Conservation (phyloP, 164 flowering plant genomes). For the Chimonanthus praecox region DNA sequence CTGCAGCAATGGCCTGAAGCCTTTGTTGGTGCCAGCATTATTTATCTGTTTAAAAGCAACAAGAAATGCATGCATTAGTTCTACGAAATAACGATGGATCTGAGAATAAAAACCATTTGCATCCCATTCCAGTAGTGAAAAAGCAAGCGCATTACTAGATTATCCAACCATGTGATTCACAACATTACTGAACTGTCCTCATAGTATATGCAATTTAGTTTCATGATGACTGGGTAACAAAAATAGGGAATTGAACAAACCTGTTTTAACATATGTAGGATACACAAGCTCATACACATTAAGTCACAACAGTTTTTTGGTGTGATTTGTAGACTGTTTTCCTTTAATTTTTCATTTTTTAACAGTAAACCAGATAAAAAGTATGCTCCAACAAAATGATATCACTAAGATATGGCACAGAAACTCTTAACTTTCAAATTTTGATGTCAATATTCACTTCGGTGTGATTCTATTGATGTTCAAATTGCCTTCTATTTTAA, state of each 20-base stretch:
- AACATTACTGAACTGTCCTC: background rate
- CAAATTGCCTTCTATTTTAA: too few relatives aligned
- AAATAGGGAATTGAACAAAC: background rate
- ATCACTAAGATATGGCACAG: too few relatives aligned
- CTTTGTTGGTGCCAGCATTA: constrained; percentile 95
- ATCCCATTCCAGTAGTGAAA: background rate
- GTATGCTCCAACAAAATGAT: too few relatives aligned
- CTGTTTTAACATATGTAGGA: background rate
- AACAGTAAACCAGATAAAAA: too few relatives aligned
- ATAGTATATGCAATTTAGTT: background rate
- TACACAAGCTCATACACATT: background rate
- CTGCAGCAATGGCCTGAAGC: constrained; percentile 83
- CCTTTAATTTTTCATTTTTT: too few relatives aligned
- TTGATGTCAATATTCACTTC: too few relatives aligned
- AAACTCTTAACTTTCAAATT: too few relatives aligned
- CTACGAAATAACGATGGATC: background rate
- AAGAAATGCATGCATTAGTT: constrained; percentile 11
- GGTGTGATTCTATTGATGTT: too few relatives aligned
- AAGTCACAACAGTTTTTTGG: background rate
- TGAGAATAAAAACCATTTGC: background rate
- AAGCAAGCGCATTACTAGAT: background rate
- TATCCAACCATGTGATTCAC: background rate
- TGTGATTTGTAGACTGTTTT: too few relatives aligned
- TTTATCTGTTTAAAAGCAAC: constrained; percentile 55
- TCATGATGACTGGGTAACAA: background rate